Evolutionary conservation across 768 basidiomycete genomes (phyloP).

Genomic region (Xerocomus spinulosus): DNA sequence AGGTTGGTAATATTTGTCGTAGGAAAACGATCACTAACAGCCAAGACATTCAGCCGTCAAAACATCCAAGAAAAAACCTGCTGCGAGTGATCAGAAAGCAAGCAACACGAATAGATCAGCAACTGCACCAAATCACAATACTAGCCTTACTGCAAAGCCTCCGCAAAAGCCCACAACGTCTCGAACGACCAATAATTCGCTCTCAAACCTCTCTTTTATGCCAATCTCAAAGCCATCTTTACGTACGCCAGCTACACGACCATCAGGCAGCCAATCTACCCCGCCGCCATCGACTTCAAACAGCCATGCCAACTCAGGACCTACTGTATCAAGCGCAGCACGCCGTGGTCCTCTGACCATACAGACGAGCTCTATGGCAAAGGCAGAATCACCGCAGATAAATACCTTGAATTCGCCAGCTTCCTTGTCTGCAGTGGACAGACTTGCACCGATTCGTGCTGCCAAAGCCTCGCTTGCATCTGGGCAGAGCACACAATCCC

Average conservation of each 20-base stretch:
- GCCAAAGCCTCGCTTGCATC: constrained; percentile 25
- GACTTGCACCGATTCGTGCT: constrained; percentile 32
- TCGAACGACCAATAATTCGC: constrained; percentile 19
- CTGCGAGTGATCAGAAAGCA: neutral
- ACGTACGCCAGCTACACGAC: neutral
- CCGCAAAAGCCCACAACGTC: constrained; percentile 4
- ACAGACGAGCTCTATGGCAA: constrained; percentile 12
- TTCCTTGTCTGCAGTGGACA: constrained; percentile 14
- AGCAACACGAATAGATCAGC: constrained; percentile 5
- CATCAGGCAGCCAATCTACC: neutral
- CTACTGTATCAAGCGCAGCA: neutral
- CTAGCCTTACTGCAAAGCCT: neutral
- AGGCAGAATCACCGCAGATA: constrained; percentile 17
- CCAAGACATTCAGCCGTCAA: constrained; percentile 7
- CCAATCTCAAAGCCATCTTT: neutral
- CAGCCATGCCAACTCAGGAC: neutral
- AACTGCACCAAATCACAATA: neutral
- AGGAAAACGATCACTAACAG: neutral
- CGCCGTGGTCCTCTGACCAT: constrained; percentile 1
- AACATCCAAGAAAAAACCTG: constrained; percentile 6
- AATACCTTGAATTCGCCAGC: constrained; percentile 8
- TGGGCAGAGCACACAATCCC: constrained; percentile 6
- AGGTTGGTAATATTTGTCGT: constrained; percentile 14
- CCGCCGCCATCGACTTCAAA: neutral
- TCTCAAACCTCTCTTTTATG: constrained; percentile 7